Evolutionary conservation across 2,329 filamentous ascomycete genomes (phyloP), one percentile per base, ranked within the genome.

Genomic region (Moelleriella libera): DNA sequence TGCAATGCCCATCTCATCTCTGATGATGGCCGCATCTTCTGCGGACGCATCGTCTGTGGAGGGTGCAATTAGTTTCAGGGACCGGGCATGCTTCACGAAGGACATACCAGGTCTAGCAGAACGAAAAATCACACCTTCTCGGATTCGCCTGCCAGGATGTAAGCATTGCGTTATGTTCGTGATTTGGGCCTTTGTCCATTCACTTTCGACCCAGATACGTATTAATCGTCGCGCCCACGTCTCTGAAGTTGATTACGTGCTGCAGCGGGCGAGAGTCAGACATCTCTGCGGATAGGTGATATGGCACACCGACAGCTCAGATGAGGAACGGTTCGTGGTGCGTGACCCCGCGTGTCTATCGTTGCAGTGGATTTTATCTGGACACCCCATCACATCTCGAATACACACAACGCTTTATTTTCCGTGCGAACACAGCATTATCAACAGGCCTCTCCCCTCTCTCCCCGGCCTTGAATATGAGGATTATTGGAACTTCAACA

Each of bases 221-320:
- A 55, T 88, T 88, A 54, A 87, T 70, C 0, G 77, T 80, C 52
- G 70, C 67, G 41, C 81, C 84, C 42, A 89, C 80, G 69, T 90
- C 85, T 49, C 86, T 78, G 59, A 89, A 87, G 62, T 90, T 90
- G 55, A 82, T 66, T 45, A 89, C 55, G 6, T 52, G 53, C 39
- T 59, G 54, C 12, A 62, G 53, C 29, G 48, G 50, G n/a, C 43
- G 6, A 10, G 44, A 14, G 14, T 47, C 48, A 28, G 46, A 48
- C 54, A 51, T 51, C 3, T 28, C 30, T 32, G 28, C 6, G 10
- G 9, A 30, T 6, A 21, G 2, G 21, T 3, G 21, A 21, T 21
- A 21, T 21, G 21, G 21, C 21, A 3, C 21, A 21, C 21, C 21
- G 21, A 21, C 21, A 21, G 21, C 21, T 21, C 21, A 21, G 21